Evolutionary conservation across 306 rosid species (phyloP), one percentile per base, ranked within the genome.

Genomic region (Medicago arabica): DNA sequence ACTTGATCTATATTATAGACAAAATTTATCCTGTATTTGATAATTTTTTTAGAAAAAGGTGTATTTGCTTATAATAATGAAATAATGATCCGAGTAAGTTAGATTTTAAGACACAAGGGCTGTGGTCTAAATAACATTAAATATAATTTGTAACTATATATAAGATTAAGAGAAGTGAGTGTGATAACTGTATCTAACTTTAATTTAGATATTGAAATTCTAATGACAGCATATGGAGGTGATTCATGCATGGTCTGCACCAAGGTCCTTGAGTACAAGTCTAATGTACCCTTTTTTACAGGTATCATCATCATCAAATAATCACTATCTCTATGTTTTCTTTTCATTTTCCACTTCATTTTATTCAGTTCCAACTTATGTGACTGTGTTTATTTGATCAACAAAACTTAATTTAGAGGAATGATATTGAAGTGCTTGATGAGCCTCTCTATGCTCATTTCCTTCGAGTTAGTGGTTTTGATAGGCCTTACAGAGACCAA

Each of bases 281-380:
- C 82, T 88, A 77, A 88, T 90, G 98, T 93, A 93, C 79, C 87
- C 94, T 59, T 93, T 93, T 74, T 84, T 90, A 41, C 96, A 93
- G 96, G 96, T 87, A 60, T 38, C 25, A 3, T 18, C 40, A 55
- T 38, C 66, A 55, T 15, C 11, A 41, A 41, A 41, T 19, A 0
- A 18, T 58, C 4, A 6, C 14, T 14, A 8, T 28, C 15, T 7
- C 6, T 13, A 0, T 40, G 16, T 14, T 47, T 34, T 72, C 2
- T 4, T 0, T 61, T 55, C 17, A 46, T 5, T 31, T 31, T 5
- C 36, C 36, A 31, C 28, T 25, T 25, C 28, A 25, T 3, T 25
- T n/a, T 1, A 9, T 23, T 12, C 9, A 5, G 2, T 50, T 69
- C n/a, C 61, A 21, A 21, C 23, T 78, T 41, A 10, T 68, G n/a